phyloP scores from a whole-genome alignment of 1,284 basidiomycete genomes.

The Crepidotus sp. region DNA sequence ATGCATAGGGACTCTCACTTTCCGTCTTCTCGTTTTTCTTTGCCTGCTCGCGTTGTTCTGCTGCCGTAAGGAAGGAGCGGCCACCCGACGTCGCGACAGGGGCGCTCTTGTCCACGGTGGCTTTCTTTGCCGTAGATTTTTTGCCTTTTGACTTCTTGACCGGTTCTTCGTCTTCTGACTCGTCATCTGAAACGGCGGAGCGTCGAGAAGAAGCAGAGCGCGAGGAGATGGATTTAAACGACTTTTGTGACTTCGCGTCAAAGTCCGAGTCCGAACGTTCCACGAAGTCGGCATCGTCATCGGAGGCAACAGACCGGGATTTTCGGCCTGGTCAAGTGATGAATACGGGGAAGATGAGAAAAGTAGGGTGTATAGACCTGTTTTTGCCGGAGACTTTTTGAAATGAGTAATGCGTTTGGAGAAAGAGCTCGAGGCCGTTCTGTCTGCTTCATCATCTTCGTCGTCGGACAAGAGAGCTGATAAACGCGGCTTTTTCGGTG shows the following conservation, averaged over 20 bases:
- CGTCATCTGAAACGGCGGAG: conserved; percentile 34
- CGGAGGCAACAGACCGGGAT: conserved; percentile 28
- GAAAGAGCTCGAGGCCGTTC: conserved; percentile 36
- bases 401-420: conserved; percentile 52
- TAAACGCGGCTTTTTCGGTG: conserved; percentile 19
- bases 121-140: conserved; percentile 22
- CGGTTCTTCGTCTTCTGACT: conserved; percentile 27
- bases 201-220: conserved; percentile 36
- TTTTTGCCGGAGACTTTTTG: conserved; percentile 51
- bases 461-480: conserved; percentile 24
- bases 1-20: conserved; percentile 74
- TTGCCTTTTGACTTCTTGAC: conserved; percentile 33
- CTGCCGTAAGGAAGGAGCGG: conserved; percentile 67
- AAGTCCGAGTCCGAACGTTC: conserved; percentile 52
- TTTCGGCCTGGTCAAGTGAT: conserved; percentile 27
- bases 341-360: conserved; percentile 3
- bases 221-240: conserved; percentile 26
- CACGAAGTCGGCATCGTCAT: conserved; percentile 65
- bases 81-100: conserved; percentile 16
- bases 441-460: conserved; percentile 36
- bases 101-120: conserved; percentile 18
- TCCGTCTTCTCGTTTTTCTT: conserved; percentile 80
- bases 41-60: conserved; percentile 69
- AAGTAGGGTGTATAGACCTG: conserved; percentile 29
- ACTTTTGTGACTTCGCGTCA: conserved; percentile 25